Evolutionary conservation across 371 early-diverging fungal genomes (phyloP), one percentile per base, ranked within the genome.

Genomic region (Parasitella parasitica): DNA sequence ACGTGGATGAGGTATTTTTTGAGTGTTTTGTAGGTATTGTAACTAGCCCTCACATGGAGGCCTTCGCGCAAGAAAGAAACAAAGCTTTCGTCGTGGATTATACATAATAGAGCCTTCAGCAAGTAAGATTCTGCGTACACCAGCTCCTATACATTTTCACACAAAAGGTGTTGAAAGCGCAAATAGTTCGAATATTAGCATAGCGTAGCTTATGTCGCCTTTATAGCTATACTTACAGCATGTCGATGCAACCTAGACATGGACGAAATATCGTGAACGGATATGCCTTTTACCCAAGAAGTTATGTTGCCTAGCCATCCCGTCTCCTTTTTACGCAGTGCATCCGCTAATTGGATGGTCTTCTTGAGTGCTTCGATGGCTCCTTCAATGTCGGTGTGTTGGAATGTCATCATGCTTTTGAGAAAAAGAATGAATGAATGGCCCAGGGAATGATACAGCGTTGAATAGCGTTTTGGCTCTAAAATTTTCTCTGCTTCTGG

Each of bases 351-450:
- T 26, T 87, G 85, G 20, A 90, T 72, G 0, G 91, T 81, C 28
- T 75, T 69, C 46, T 83, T 76, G 6, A 90, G 71, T 0, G 88
- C 79, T 28, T 83, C 78, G 26, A 82, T 76, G 2, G 93, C 91
- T 0, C 50, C 59, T 38, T 81, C 63, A 38, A 92, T 80, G 51
- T 91, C 89, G 11, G 77, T 63, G 15, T 71, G 74, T 39, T 91
- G 89, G 61, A 93, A 92, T 15, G 93, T 89, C 88, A 93, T 88
- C 67, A 86, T 68, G 6, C 88, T 84, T 39, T 87, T 86, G 12
- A 93, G 66, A 52, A 82, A 86, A 38, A 81, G 67, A 37, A 93
- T 78, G 37, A 88, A 82, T 0, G 87, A 82, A 50, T 84, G 80
- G 6, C 93, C 93, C 39, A 87, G 79, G n/a, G 90, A 85, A 62